Percentiles rank a stretch among this genome's conserved stretches.
Conservation (phyloP, 306 rosid genomes). For the Gastrolobium bilobum region DNA sequence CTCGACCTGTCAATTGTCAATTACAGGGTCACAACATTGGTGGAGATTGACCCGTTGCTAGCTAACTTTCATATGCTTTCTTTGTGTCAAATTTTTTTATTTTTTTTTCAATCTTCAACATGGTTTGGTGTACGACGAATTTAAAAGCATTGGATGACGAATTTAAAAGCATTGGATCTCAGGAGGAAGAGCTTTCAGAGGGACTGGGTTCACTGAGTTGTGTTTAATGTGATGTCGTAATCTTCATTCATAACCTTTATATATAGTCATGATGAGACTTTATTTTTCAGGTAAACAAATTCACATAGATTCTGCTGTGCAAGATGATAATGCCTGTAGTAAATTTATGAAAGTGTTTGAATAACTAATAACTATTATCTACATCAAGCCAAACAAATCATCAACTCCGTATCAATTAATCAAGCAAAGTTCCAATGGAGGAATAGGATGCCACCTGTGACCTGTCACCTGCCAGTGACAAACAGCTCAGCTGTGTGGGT, state of each 20-base stretch:
- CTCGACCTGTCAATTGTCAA: too few species aligned
- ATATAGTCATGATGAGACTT: conserved; percentile 14
- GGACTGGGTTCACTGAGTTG: neutral
- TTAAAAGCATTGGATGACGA: neutral
- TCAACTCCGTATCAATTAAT: neutral
- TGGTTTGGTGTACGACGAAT: neutral
- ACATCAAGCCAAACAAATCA: conserved; percentile 23
- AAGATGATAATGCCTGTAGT: conserved; percentile 13
- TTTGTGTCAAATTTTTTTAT: too few species aligned
- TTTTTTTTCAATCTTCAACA: too few species aligned
- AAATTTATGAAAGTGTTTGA: conserved; percentile 26
- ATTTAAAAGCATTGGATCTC: neutral
- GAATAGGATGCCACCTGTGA: conserved; percentile 16
- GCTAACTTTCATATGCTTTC: too few species aligned
- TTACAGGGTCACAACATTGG: too few species aligned
- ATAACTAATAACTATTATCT: conserved; percentile 7
- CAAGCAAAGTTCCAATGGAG: neutral
- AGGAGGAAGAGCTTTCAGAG: conserved; percentile 1
- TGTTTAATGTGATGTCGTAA: conserved; percentile 36
- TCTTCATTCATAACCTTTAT: conserved; percentile 20
- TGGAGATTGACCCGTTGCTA: too few species aligned
- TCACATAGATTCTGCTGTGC: neutral
- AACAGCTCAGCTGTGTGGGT: conserved; percentile 16
- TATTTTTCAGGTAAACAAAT: conserved; percentile 11
- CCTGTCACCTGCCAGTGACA: conserved; percentile 35